Conservation (phyloP, 148 eudicot genomes). For the Spergularia bocconei region DNA sequence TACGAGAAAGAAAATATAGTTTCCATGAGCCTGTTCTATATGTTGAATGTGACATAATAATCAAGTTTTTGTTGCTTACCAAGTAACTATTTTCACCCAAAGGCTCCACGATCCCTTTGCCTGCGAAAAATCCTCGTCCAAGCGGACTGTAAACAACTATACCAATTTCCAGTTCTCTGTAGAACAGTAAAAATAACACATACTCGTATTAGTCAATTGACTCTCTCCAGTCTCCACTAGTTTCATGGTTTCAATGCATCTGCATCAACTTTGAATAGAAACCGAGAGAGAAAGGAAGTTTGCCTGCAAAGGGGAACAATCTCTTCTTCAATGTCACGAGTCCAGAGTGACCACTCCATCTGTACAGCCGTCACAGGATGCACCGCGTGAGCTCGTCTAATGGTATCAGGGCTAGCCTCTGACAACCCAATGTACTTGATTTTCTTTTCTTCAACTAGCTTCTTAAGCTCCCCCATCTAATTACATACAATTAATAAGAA, state of each 20-base stretch:
- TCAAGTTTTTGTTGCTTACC: conserved; percentile 13
- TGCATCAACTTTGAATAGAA: neutral
- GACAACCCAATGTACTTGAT: conserved; percentile 66
- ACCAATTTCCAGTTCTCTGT: conserved; percentile 36
- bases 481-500: neutral
- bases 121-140: conserved; percentile 36
- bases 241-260: neutral
- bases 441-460: conserved; percentile 72
- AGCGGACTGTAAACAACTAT: conserved; percentile 32
- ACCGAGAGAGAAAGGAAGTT: neutral
- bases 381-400: conserved; percentile 67
- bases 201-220: neutral
- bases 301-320: conserved; percentile 71
- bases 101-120: conserved; percentile 32
- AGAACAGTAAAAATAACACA: neutral
- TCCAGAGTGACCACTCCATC: conserved; percentile 65
- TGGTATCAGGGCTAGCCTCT: conserved; percentile 60
- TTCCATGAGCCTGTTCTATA: neutral
- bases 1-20: neutral
- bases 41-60: neutral
- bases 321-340: conserved; percentile 62
- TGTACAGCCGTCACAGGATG: conserved; percentile 63
- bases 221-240: too few species aligned
- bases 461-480: conserved; percentile 72
- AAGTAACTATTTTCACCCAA: conserved; percentile 34